Base-by-base conservation (phyloP, 306 rosid genomes). In the Ceratonia siliqua region DNA sequence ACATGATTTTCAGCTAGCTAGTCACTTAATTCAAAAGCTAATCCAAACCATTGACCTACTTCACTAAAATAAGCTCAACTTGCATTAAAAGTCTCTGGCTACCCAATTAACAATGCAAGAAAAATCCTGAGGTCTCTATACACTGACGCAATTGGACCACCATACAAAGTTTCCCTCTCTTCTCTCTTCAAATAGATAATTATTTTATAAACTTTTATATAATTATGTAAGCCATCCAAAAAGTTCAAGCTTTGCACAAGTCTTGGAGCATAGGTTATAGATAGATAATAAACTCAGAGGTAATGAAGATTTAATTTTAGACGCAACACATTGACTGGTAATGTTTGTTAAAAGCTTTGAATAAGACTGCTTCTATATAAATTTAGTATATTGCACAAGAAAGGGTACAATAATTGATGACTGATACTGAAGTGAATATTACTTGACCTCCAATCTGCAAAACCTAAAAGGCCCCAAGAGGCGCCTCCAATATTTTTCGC, bases 11-110 rank as follows among this genome's bases (percentile, higher is more conserved):
- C 69, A 63, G 18, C 46, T 68, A 48, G 22, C 62, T 71, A 36
- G 25, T 39, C 55, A 9, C 25, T 49, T 21, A 20, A 35, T 76
- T 81, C 75, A 71, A 76, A 55, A 33, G 57, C 58, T 63, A 81
- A 75, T 70, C 70, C 52, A 54, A 39, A 75, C 42, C 68, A 76
- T 75, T 76, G 81, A 81, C 74, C 81, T 64, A 56, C 18, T 67
- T 63, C 49, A 21, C 50, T 76, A 54, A 62, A 62, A 32, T 62
- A 70, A 62, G 18, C 53, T 62, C 71, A 64, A 70, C 20, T 75
- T 81, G 78, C 49, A 33, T n/a, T 22, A 27, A 54, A 70, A 64
- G 81, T 76, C 70, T 45, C 39, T 42, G 12, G 15, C 68, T 36
- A 57, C 35, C 73, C 42, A 43, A 38, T 59, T 48, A 75, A 70